Base-by-base conservation (phyloP, 805 yeast species). In the Starmerella stigmatis region DNA sequence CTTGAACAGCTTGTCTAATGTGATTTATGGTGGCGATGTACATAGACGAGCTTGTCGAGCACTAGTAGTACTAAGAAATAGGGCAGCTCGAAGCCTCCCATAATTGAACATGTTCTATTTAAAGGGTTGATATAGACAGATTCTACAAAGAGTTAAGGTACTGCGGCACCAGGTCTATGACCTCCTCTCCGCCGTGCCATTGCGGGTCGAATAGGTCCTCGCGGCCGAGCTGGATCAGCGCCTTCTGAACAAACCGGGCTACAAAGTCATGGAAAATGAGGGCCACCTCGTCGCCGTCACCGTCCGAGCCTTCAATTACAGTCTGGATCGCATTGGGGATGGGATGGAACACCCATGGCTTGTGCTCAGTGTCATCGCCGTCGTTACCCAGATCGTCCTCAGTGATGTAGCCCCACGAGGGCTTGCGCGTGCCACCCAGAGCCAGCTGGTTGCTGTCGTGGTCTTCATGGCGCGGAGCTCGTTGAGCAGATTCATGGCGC, bases 291-390 rank as follows among this genome's bases (percentile, higher is more conserved):
- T 52, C 47, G 27, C 50, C 50, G n/a, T 52, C 47, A 5, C 81
- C 65, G 13, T 27, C 17, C 11, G 41, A 34, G 17, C 27, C 41
- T 16, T 31, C 30, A 9, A 40, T 16, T 9, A 51, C 29, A 4
- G 52, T n/a, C 53, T 75, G 81, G 22, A 89, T 75, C 11, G 84
- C 94, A 56, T 86, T 88, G 9, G 97, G 96, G 3, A 86, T 68
- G 7, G 70, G 73, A 60, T 72, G 79, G 46, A 71, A 66, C 0
- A 67, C 66, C 38, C 81, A 72, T 1, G 83, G 72, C 47, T 64
- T 67, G 64, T 82, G 88, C 46, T 77, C 55, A 30, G 86, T 71
- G 67, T 68, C 97, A 60, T 92, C 98, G 19, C 98, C 98, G 50
- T 78, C 77, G 51, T 68, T 63, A 0, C 96, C 98, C 54, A 72